Percentiles rank a stretch among this genome's conserved stretches.
These are phyloP conservation scores for Chenopodium quinoa DNA, from an alignment of 148 eudicot genomes.

Conservation along the genomic window DNA sequence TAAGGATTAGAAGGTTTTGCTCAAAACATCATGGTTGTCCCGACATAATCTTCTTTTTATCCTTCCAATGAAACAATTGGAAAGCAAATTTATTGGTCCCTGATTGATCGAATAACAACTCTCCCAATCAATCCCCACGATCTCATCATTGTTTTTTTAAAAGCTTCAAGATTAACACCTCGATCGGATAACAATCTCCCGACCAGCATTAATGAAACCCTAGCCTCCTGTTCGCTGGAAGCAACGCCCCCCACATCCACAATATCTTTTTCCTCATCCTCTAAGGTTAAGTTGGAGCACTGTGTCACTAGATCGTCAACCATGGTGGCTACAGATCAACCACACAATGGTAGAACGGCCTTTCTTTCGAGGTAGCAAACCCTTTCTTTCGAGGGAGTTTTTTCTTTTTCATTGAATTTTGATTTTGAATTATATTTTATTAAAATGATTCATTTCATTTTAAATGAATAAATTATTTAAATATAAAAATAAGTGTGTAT, in stretches of 20 bases:
- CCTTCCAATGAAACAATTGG: neutral
- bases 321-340: neutral
- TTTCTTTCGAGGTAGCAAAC: neutral
- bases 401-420: too few species aligned
- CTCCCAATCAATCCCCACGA: neutral
- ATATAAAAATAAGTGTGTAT: too few species aligned
- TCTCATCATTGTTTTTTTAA: neutral
- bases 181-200: neutral
- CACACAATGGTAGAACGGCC: neutral
- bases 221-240: neutral
- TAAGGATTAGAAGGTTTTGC: neutral
- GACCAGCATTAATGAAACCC: neutral
- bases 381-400: neutral
- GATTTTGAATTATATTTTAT: too few species aligned
- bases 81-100: neutral
- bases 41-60: neutral
- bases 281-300: neutral
- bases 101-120: neutral
- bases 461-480: too few species aligned
- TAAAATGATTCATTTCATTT: too few species aligned
- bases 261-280: neutral
- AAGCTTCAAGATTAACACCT: neutral
- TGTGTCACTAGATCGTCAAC: neutral
- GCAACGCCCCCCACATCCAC: neutral
- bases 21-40: neutral